Conservation (phyloP, 1,139 yeast species). For the Taphrina wiesneri region DNA sequence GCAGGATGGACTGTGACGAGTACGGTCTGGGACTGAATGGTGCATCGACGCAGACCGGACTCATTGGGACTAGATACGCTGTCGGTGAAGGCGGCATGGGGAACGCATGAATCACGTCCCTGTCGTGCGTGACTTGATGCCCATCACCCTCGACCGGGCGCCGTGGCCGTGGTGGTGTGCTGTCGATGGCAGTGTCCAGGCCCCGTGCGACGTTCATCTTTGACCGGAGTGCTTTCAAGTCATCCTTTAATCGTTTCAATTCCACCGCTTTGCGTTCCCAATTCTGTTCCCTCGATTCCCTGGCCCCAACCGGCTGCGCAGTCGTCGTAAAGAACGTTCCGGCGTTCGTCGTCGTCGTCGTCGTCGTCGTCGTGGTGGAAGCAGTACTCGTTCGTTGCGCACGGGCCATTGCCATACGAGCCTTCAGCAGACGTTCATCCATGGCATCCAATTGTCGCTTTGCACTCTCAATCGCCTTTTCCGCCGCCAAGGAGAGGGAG, state of each 20-base stretch:
- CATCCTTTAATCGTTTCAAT: constrained; percentile 1
- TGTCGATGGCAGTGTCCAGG: constrained; percentile 1
- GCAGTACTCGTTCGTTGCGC: neutral
- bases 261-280: constrained; percentile 7
- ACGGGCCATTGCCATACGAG: constrained; percentile 16
- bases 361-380: neutral
- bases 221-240: neutral
- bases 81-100: neutral
- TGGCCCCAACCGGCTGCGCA: neutral
- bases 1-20: constrained; percentile 9
- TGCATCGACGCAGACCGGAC: constrained; percentile 1
- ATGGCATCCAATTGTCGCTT: constrained; percentile 29
- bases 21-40: constrained; percentile 27
- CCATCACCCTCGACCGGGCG: neutral
- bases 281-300: neutral
- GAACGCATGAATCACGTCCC: neutral
- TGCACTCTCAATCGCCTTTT: constrained; percentile 26
- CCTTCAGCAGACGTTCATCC: constrained; percentile 18
- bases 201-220: neutral
- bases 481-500: constrained; percentile 27
- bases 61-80: neutral
- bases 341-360: neutral
- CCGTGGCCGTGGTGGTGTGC: constrained; percentile 18
- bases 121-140: neutral
- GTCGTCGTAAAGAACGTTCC: neutral